Percentiles rank a stretch among this genome's conserved stretches.
Evolutionary conservation across 768 basidiomycete genomes (phyloP).

Genomic region (Russula foetens): DNA sequence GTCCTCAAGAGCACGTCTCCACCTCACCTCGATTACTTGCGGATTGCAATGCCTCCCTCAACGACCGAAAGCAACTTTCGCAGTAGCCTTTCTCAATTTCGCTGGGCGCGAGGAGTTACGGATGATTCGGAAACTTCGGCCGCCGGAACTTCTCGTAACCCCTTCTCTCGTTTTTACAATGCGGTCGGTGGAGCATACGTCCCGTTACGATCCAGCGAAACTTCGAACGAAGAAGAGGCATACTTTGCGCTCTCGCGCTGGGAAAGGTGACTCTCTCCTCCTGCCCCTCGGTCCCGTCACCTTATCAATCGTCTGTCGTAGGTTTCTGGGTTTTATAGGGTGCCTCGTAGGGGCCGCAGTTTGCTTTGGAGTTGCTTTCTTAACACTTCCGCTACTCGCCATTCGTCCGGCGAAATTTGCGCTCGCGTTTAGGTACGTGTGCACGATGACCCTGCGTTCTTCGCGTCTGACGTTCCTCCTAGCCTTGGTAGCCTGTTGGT

Average conservation of each 20-base stretch:
- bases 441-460: neutral
- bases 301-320: constrained; percentile 24
- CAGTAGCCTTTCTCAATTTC: constrained; percentile 71
- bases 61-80: constrained; percentile 59
- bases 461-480: constrained; percentile 3
- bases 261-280: constrained; percentile 60
- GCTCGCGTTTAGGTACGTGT: constrained; percentile 64
- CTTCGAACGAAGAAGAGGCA: constrained; percentile 91
- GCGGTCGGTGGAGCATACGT: constrained; percentile 82
- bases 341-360: constrained; percentile 86
- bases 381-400: constrained; percentile 66
- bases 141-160: constrained; percentile 33
- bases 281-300: neutral
- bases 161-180: constrained; percentile 84
- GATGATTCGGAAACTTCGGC: constrained; percentile 56
- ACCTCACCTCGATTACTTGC: neutral
- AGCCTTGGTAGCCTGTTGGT: constrained; percentile 87
- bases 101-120: constrained; percentile 68
- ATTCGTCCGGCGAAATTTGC: constrained; percentile 88
- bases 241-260: constrained; percentile 89
- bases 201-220: constrained; percentile 73
- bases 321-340: constrained; percentile 83
- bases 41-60: constrained; percentile 10
- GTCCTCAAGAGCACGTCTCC: no score
- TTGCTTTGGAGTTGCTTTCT: constrained; percentile 88